Percentiles rank a stretch among this genome's conserved stretches.
phyloP scores from a whole-genome alignment of 2,329 filamentous ascomycete species.

The Aschersonia sp. region DNA sequence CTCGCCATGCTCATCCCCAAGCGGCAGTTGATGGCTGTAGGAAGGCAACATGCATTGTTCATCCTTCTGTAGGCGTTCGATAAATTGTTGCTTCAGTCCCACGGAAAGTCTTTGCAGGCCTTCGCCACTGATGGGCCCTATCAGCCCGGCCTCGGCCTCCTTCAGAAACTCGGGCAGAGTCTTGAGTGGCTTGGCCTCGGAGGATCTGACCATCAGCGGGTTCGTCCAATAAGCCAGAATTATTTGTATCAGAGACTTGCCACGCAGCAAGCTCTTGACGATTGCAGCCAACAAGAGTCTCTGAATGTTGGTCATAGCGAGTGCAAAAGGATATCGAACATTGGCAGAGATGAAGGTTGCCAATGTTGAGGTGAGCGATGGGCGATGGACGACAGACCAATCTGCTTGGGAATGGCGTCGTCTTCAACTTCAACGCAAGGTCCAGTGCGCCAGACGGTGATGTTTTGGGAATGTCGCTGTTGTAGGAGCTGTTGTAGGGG shows the following conservation, averaged over 20 bases:
- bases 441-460: too few species aligned
- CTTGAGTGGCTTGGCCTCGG: constrained; percentile 10
- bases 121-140: constrained; percentile 30
- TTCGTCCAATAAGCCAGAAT: constrained; percentile 39
- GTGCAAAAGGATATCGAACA: constrained; percentile 37
- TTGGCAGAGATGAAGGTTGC: constrained; percentile 7
- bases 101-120: constrained; percentile 30
- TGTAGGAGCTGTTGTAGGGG: too few species aligned
- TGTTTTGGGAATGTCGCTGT: too few species aligned
- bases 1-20: constrained; percentile 42
- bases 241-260: constrained; percentile 44
- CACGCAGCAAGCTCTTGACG: constrained; percentile 41
- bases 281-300: constrained; percentile 38
- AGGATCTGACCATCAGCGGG: constrained; percentile 20
- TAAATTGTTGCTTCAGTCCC: constrained; percentile 39
- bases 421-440: too few species aligned
- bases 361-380: neutral
- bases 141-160: constrained; percentile 38
- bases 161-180: constrained; percentile 37
- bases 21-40: constrained; percentile 49
- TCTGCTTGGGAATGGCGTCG: too few species aligned
- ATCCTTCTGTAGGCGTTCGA: constrained; percentile 34
- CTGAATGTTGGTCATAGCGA: constrained; percentile 42
- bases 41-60: constrained; percentile 50
- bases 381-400: neutral